Evolutionary conservation across 345 rosid genomes (phyloP).

Genomic region (Angophora floribunda): DNA sequence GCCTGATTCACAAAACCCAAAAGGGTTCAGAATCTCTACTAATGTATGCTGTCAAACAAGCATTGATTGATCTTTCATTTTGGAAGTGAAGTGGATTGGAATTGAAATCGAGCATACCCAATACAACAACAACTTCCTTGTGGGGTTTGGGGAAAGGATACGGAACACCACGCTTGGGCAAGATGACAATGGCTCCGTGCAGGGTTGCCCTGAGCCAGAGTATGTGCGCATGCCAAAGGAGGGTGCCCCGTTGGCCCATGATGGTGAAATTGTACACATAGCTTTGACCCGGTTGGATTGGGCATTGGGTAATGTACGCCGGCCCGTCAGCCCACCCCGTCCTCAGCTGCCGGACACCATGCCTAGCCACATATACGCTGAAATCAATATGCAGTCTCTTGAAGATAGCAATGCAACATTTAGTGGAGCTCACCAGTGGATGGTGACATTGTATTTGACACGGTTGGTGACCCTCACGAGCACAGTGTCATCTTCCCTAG

Average conservation of each 20-base stretch:
- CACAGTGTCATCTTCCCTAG: background rate
- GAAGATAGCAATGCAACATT: background rate
- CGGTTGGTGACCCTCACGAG: conserved; percentile 39
- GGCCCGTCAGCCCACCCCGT: conserved; percentile 99
- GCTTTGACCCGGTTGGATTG: background rate
- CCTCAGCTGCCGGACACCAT: conserved; percentile 28
- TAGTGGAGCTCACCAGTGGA: background rate
- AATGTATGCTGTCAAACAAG: background rate
- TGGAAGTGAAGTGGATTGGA: background rate
- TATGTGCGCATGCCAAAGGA: conserved; percentile 89
- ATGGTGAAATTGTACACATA: conserved; percentile 74
- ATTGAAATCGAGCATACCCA: conserved; percentile 19
- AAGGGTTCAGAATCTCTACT: background rate
- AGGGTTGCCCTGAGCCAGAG: conserved; percentile 91
- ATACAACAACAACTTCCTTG: background rate
- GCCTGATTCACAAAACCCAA: background rate
- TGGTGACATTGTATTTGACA: conserved; percentile 12
- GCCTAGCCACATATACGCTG: background rate
- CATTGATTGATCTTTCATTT: background rate
- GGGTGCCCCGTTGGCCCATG: conserved; percentile 85
- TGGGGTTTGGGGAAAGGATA: background rate
- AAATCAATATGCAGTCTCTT: background rate
- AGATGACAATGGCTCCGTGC: conserved; percentile 66
- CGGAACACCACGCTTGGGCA: conserved; percentile 33
- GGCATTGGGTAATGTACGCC: conserved; percentile 85